Base-by-base conservation (phyloP, 768 basidiomycete genomes). In the Suillus hirtellus region DNA sequence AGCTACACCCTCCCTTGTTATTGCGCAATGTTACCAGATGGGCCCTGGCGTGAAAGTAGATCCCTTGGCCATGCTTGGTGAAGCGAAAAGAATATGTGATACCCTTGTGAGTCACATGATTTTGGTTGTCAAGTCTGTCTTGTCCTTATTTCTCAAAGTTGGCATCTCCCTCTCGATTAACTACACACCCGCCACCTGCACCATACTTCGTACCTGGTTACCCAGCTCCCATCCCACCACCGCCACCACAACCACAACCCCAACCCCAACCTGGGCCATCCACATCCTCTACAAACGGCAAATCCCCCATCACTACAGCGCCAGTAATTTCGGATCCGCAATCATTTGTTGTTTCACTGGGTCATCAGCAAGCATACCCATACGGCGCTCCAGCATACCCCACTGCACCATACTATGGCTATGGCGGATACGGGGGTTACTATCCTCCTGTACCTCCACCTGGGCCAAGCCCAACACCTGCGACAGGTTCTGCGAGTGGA, bases 11-110 rank as follows among this genome's bases (percentile, higher is more conserved):
- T 85, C 90, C 8, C 72, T 89, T 63, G 90, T 93, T 21, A 82
- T 93, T 50, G 87, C 90, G 2, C 92, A 93, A 73, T 91, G 88
- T 69, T 93, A 92, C 72, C 86, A 89, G 66, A 84, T 88, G 81
- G 89, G 88, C 6, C 84, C 88, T 9, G 79, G 79, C 14, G 82
- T 79, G 63, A 89, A 89, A 66, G 82, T 92, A 15, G 91, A 93
- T 67, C 91, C 91, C 5, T 68, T 93, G 50, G 77, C 78, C 61
- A 88, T 93, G 85, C 82, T 93, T 4, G 82, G 74, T 42, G 92
- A 93, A 60, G 92, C 91, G 7, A 92, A 91, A 74, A 82, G 86
- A 35, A 84, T 89, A 17, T 93, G 92, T 66, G 91, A 93, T 74
- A 84, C 83, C 24, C 82, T 93, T 34, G 91, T 92, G 74, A 75